These are phyloP conservation scores for Climacium dendroides DNA, from an alignment of 225 moss, liverwort and hornwort species.

Conservation along the genomic window DNA sequence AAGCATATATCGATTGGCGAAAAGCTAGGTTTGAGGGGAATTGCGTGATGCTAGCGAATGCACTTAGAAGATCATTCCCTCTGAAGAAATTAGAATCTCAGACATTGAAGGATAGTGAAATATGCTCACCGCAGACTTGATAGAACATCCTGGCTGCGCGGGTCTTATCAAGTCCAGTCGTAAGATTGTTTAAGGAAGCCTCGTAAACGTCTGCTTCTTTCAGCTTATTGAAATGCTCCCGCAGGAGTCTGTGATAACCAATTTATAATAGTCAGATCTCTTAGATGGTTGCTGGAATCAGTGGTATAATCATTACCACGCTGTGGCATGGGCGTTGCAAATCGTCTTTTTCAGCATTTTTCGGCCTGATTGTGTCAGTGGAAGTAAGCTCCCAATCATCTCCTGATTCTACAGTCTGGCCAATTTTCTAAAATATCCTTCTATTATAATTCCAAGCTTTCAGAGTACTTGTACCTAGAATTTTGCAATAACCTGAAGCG, in stretches of 20 bases:
- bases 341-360: not conserved
- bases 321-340: not conserved
- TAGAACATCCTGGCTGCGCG: conserved; percentile 50
- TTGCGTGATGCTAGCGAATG: not conserved
- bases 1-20: not conserved
- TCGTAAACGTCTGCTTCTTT: conserved; percentile 14
- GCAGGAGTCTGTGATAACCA: conserved; percentile 20
- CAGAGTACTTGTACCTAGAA: not conserved
- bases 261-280: not conserved
- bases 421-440: not conserved
- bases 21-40: not conserved
- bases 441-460: not conserved
- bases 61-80: not conserved
- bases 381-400: not conserved
- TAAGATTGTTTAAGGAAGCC: conserved; percentile 30
- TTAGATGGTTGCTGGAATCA: not conserved
- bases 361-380: not conserved
- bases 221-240: conserved; percentile 36
- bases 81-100: not conserved
- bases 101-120: not conserved
- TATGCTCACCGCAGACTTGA: conserved; percentile 31
- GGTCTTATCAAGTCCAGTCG: conserved; percentile 29
- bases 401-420: not conserved
- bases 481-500: not conserved
- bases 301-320: not conserved